phyloP scores from a whole-genome alignment of 169 alveolate species.

The Plasmodium gallinaceum region DNA sequence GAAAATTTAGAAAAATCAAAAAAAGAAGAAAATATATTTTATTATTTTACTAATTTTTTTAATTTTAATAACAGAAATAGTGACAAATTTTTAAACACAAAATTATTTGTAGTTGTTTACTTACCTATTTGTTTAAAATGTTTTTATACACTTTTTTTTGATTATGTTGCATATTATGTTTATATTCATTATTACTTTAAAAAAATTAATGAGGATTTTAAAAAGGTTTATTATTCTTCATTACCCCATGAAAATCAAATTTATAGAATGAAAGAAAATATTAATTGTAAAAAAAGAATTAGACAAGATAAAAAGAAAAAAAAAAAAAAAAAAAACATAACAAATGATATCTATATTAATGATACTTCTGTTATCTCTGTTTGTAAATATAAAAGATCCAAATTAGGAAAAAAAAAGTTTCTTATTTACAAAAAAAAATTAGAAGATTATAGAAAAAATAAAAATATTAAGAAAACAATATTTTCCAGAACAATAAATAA shows the following conservation, averaged over 20 bases:
- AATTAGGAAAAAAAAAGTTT: constrained; percentile 18
- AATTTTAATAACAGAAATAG: constrained; percentile 48
- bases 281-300: not conserved
- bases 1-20: constrained; percentile 48
- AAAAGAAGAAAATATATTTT: constrained; percentile 66
- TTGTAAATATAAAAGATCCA: constrained; percentile 21
- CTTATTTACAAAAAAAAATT: not conserved
- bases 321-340: constrained; percentile 11
- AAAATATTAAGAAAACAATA: too few species aligned
- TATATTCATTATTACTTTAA: constrained; percentile 66
- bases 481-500: too few species aligned
- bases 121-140: constrained; percentile 75
- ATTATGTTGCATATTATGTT: constrained; percentile 69
- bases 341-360: not conserved
- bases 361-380: constrained; percentile 17
- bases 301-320: constrained; percentile 12
- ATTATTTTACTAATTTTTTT: constrained; percentile 66
- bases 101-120: constrained; percentile 71
- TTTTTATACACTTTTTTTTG: constrained; percentile 75
- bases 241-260: constrained; percentile 34
- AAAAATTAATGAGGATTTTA: constrained; percentile 54
- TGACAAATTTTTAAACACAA: constrained; percentile 63
- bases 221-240: constrained; percentile 33
- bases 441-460: not conserved
- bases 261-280: not conserved